Base-by-base conservation (phyloP, 75 land plant genomes). In the Pinus tabuliformis region DNA sequence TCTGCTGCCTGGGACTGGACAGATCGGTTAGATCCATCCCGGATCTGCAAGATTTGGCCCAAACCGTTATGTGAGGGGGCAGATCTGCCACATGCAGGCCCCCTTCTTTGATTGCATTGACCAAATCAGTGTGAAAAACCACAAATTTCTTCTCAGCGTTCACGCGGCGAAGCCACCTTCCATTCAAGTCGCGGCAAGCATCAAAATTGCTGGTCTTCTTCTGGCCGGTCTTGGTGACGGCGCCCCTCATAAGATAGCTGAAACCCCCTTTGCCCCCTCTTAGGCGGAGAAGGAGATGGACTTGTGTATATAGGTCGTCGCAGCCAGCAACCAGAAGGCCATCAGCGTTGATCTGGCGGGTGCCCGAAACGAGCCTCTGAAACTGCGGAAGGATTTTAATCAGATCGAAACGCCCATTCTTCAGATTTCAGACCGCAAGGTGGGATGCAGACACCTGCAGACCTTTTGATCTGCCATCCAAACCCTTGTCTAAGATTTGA, bases 181-280 rank as follows among this genome's bases (percentile, higher is more conserved):
- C 99, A 68, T 93, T 95, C 98, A 97, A 91, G 77, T 97, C 99
- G 28, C 99, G 74, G 45, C 99, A 97, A 3, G 99, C 98, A 75
- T 97, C 99, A 36, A 89, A 89, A 57, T 97, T 97, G 72, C 85
- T 97, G n/a, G 98, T 97, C 88, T 97, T 97, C 91, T 97, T 97
- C 88, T 97, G 99, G 33, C 99, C 95, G 6, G 98, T 98, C 81
- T 97, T 97, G 11, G 99, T 91, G 17, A 89, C 98, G 12, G 98
- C 98, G 18, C 95, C 98, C 12, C 99, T 83, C 4, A 97, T 92
- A 3, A 97, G 85, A 3, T 98, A 97, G 3, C 99, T 98, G 56
- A 97, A 97, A 70, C 99, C 99, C 16, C 99, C 99, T 82, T 97
- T 97, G 11, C 99, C 99, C 13, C 92, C 99, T 36, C 78, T 78